Evolutionary conservation across 768 basidiomycete species (phyloP).

Genomic region (Nidularia sp.): DNA sequence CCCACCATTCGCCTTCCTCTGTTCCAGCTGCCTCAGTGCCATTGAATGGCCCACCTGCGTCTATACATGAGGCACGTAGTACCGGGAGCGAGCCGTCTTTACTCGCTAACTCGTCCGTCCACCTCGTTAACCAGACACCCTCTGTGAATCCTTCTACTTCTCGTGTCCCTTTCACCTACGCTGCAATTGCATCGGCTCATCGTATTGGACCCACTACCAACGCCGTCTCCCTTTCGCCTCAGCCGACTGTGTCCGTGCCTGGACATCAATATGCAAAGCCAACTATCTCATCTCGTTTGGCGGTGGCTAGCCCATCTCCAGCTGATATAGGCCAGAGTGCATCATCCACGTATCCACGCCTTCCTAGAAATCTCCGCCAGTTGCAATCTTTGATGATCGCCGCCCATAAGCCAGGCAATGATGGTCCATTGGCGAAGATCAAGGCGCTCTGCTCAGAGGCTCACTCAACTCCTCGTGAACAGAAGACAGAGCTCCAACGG

Average conservation of each 20-base stretch:
- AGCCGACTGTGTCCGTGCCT: not conserved
- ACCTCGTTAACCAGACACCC: too few relatives aligned
- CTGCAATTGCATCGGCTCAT: slow-evolving; percentile 4
- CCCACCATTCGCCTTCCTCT: too few relatives aligned
- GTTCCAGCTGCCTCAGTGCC: too few relatives aligned
- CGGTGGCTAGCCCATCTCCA: too few relatives aligned
- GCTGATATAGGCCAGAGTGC: too few relatives aligned
- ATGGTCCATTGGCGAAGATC: slow-evolving; percentile 33
- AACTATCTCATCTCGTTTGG: too few relatives aligned
- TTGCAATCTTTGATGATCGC: slow-evolving; percentile 37
- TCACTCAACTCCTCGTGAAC: slow-evolving; percentile 36
- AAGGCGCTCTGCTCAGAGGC: slow-evolving; percentile 42
- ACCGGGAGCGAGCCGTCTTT: too few relatives aligned
- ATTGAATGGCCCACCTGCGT: too few relatives aligned
- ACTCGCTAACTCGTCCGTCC: too few relatives aligned
- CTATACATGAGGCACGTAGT: too few relatives aligned
- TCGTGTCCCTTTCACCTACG: slow-evolving; percentile 4
- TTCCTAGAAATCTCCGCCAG: slow-evolving; percentile 32
- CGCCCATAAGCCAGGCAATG: slow-evolving; percentile 38
- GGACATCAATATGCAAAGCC: too few relatives aligned
- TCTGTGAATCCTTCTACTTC: not conserved
- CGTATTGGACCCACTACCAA: not conserved
- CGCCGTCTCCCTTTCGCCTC: not conserved
- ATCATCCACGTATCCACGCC: not conserved
- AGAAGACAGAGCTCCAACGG: slow-evolving; percentile 39